Conservation (phyloP, 345 rosid species). For the Laguncularia racemosa region DNA sequence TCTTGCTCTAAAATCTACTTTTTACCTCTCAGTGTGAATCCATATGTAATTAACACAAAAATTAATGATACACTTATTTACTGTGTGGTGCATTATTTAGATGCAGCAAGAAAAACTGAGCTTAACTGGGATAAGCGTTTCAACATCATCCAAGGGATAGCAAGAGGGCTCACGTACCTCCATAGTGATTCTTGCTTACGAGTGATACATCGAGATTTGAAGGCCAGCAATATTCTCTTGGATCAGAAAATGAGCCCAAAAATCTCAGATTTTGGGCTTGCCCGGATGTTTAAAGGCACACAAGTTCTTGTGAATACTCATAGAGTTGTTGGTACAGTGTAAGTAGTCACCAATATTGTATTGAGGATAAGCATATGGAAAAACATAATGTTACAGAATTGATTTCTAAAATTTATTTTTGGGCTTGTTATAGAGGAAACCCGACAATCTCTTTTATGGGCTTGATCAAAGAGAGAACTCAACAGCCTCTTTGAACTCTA, state of each 20-base stretch:
- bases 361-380: too few species aligned
- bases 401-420: too few species aligned
- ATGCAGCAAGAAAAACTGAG: not conserved
- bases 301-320: not conserved
- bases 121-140: slow-evolving; percentile 6
- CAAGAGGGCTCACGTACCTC: slow-evolving; percentile 11
- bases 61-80: not conserved
- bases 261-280: slow-evolving; percentile 4
- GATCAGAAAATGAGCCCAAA: slow-evolving; percentile 1
- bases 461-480: too few species aligned
- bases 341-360: not conserved
- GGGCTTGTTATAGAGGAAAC: too few species aligned
- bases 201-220: slow-evolving; percentile 9
- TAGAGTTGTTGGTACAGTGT: slow-evolving; percentile 2
- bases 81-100: not conserved
- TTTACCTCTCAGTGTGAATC: not conserved
- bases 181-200: slow-evolving; percentile 11
- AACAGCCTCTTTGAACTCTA: too few species aligned
- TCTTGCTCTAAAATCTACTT: not conserved
- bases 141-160: slow-evolving; percentile 8
- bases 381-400: too few species aligned
- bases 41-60: not conserved
- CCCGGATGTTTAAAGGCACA: not conserved
- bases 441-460: too few species aligned
- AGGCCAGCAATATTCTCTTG: slow-evolving; percentile 1